Evolutionary conservation across 1,139 yeast genomes (phyloP), one percentile per base, ranked within the genome.

Genomic region (Nadsonia commutata): DNA sequence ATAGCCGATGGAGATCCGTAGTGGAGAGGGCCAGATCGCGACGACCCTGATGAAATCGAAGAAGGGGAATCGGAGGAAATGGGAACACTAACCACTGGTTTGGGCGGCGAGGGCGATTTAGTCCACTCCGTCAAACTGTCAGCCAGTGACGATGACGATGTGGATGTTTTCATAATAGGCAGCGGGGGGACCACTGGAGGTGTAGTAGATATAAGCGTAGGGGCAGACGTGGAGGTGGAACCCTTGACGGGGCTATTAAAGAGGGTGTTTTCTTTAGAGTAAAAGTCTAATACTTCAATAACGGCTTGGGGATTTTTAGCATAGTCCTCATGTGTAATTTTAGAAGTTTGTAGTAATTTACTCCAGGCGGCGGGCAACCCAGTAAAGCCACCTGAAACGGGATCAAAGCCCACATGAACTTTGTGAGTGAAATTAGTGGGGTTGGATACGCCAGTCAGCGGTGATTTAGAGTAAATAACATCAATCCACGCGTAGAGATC

Each of bases 401-500:
- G 67, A 46, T 67, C 71, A 42, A 66, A 67, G 18, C 72, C 72
- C 3, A 67, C 72, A 43, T 67, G 72, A 18, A 67, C 70, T 37
- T 59, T 58, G 49, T 67, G 72, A 33, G 68, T 64, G 54, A 67
- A 67, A 51, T 67, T 67, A 18, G 69, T 65, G 3, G 71, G 71
- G 27, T 59, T 56, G 5, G 72, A 68, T n/a, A 67, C 72, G 74
- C 88, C 80, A 43, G 80, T 72, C 49, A 80, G 67, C 8, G 1
- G 96, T 95, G 54, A 83, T 58, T 84, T 84, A 17, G 90, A 75
- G 51, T 85, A 78, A 51, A 88, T 83, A 16, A 85, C 81, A 60
- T 90, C 96, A 49, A 88, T 72, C 98, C 98, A 88, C 49, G 83
- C 80, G 59, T 83, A 76, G 51, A 84, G 71, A 50, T 88, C 97